Evolutionary conservation across 2,329 filamentous ascomycete species (phyloP), one percentile per base, ranked within the genome.

Genomic region (Pleomassaria siparia): DNA sequence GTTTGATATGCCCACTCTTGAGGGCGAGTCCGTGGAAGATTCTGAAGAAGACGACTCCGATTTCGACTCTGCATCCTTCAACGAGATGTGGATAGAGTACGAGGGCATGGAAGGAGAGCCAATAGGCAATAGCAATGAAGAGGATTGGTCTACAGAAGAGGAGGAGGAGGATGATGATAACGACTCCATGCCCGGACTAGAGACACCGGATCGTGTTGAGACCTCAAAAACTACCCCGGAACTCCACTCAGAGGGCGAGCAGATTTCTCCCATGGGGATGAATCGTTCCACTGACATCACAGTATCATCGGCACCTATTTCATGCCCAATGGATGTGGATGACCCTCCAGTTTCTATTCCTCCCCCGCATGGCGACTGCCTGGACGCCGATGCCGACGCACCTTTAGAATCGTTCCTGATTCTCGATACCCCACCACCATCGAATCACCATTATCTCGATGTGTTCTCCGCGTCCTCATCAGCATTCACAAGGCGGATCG

Each of bases 401-500:
- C 59, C 55, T 1, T 33, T 56, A n/a, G n/a, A n/a, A 7, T 48
- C 69, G 0, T 73, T 73, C 41, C 50, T 62, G n/a, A 61, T 73
- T 16, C 64, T 72, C 37, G 68, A 73, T 26, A 59, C 55, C 4
- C 47, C 53, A 2, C 69, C 69, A 2, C 71, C 71, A 2, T 9
- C 55, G 1, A 55, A 63, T 24, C 71, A 72, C 44, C 63, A 66
- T 40, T 73, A 82, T 29, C 56, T 70, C 4, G 67, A 75, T 39
- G 47, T 59, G 8, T 44, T 53, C 0, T 40, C 56, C 5, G 74
- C 81, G 49, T 71, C 72, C 28, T 80, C 64, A 4, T 53, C 70
- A 9, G 53, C 64, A 1, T 63, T 73, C 44, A 67, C 79, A 52
- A 79, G 80, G 45, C 76, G 80, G 32, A 76, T 82, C 16, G 69